Conservation (phyloP, 805 yeast genomes). For the Kazachstania viticola region DNA sequence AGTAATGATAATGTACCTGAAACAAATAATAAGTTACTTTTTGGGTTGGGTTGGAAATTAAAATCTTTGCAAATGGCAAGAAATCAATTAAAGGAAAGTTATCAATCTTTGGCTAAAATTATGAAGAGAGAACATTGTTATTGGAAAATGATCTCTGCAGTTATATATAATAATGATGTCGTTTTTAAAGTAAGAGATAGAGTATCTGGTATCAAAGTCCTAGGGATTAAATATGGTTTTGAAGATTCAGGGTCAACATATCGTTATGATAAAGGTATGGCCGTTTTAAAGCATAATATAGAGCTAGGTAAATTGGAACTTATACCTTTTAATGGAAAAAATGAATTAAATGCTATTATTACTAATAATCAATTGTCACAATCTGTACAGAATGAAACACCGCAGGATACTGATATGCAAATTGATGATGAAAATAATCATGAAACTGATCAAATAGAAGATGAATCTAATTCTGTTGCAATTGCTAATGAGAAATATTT, state of each 20-base stretch:
- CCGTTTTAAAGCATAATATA: constrained; percentile 44
- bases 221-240: constrained; percentile 83
- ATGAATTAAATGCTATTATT: too few species aligned
- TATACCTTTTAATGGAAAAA: constrained; percentile 13
- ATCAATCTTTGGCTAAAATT: constrained; percentile 40
- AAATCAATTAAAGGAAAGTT: constrained; percentile 38
- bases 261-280: constrained; percentile 59
- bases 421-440: too few species aligned
- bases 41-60: constrained; percentile 68
- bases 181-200: constrained; percentile 56
- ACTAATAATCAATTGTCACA: too few species aligned
- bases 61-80: constrained; percentile 52
- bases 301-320: constrained; percentile 31
- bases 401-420: too few species aligned
- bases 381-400: too few species aligned
- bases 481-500: constrained; percentile 31
- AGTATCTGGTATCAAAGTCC: constrained; percentile 36
- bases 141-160: constrained; percentile 38
- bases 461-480: neutral
- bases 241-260: constrained; percentile 82
- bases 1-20: constrained; percentile 5
- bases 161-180: constrained; percentile 18
- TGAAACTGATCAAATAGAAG: too few species aligned
- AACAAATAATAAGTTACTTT: constrained; percentile 16
- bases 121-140: constrained; percentile 44